Evolutionary conservation across 345 rosid species (phyloP), one percentile per base, ranked within the genome.

Genomic region (Clausena lansium): DNA sequence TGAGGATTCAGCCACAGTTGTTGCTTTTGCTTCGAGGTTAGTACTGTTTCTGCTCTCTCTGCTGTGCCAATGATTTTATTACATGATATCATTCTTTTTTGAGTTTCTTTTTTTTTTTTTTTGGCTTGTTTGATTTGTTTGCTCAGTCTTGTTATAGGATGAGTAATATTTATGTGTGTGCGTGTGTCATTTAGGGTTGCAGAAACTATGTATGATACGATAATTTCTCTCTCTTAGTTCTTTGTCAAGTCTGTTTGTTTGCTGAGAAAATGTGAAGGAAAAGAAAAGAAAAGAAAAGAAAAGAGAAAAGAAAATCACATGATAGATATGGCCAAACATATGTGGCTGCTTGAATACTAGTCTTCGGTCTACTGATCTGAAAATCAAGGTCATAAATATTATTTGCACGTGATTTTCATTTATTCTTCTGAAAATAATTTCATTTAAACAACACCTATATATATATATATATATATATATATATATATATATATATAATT

Each of bases 1-100:
- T 47, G 10, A 65, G 74, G 73, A 20, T 15, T 30, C 52, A 6
- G 22, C 76, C 78, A 47, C 63, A 20, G 68, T 7, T 22, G 20
- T 32, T 32, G 25, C 75, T 67, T 64, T 32, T 11, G 50, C 50
- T n/a, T 67, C 25, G 30, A 78, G 86, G 84, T 81, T 32, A 78
- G 82, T 76, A 20, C 4, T 13, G 30, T 61, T 60, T 59, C 20
- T 35, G 36, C 9, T 73, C 19, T 9, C 62, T 30, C 33, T 58
- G 61, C 61, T 8, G 27, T 9, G 10, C 9, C 13, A 60, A 60
- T 11, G 8, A 11, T 27, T 9, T 28, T 6, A 59, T 59, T 28
- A 25, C 27, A 59, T 63, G 67, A 15, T 61, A 27, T 9, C 35
- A 61, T 11, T 11, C 1, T 19, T 19, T 52, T 52, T 22, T 55